phyloP scores from a whole-genome alignment of 345 rosid species.

The Linum lewisii region DNA sequence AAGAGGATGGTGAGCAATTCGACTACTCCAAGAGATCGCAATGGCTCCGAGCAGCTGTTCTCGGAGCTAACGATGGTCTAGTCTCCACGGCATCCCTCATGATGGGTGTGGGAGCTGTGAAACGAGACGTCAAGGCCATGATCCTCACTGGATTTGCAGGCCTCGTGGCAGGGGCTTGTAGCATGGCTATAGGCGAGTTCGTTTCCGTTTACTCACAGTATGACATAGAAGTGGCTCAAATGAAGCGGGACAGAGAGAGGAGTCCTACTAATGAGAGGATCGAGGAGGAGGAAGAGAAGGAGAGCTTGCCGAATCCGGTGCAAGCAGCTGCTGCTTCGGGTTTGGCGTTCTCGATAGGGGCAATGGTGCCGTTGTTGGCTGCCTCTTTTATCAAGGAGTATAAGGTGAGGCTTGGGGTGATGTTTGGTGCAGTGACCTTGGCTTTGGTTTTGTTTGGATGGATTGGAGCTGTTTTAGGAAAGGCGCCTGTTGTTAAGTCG shows the following conservation, averaged over 20 bases:
- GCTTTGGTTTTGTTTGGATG: slow-evolving; percentile 30
- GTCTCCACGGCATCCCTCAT: slow-evolving; percentile 71
- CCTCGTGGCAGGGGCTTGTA: slow-evolving; percentile 59
- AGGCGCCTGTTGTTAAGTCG: slow-evolving; percentile 24
- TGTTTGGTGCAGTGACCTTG: slow-evolving; percentile 25
- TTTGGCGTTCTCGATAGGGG: slow-evolving; percentile 29
- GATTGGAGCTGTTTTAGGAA: slow-evolving; percentile 27
- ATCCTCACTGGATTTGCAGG: slow-evolving; percentile 66
- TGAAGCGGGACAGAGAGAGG: slow-evolving; percentile 26
- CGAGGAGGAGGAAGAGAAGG: slow-evolving; percentile 9
- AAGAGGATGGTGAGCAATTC: background rate
- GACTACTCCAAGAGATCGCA: slow-evolving; percentile 62
- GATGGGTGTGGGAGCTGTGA: slow-evolving; percentile 76
- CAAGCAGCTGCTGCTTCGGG: slow-evolving; percentile 37
- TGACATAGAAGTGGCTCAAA: slow-evolving; percentile 54
- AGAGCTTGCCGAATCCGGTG: slow-evolving; percentile 29
- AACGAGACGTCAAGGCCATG: slow-evolving; percentile 54
- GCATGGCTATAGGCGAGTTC: slow-evolving; percentile 87
- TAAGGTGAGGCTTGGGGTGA: slow-evolving; percentile 22
- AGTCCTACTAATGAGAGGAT: background rate
- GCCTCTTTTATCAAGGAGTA: slow-evolving; percentile 27
- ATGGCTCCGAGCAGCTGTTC: slow-evolving; percentile 76
- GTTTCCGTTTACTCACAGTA: slow-evolving; percentile 71
- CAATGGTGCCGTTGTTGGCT: slow-evolving; percentile 30
- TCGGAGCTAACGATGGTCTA: slow-evolving; percentile 75